phyloP scores from a whole-genome alignment of 176 grass and related monocot genomes.

The Eleusine coracana region DNA sequence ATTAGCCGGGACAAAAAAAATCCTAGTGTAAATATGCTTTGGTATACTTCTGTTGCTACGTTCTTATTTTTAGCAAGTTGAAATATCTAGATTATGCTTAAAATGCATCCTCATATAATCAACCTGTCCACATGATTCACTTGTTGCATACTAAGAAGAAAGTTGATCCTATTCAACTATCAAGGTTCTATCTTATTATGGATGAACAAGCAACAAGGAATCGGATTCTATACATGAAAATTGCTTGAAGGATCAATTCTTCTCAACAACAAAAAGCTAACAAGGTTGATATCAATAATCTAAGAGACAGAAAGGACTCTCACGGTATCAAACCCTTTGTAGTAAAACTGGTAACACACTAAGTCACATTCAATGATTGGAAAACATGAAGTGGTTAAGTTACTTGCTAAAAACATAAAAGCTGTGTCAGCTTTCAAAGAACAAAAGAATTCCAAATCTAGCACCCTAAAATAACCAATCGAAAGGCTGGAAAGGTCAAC shows the following conservation, averaged over 20 bases:
- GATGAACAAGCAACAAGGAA: background rate
- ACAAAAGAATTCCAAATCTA: constrained; percentile 15
- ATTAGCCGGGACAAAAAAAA: background rate
- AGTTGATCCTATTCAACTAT: background rate
- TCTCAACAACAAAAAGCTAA: background rate
- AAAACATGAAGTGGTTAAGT: constrained; percentile 8
- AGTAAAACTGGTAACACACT: background rate
- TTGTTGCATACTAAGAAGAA: background rate
- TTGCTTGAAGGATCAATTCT: background rate
- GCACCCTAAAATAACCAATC: background rate
- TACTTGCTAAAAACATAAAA: background rate
- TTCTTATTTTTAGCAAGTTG: background rate
- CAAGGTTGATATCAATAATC: background rate
- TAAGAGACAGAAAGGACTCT: background rate
- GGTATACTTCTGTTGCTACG: background rate
- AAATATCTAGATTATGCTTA: background rate
- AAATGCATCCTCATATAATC: background rate
- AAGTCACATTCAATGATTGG: background rate
- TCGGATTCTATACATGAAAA: background rate
- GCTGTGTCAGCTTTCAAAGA: background rate
- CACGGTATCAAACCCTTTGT: background rate
- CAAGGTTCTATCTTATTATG: constrained; percentile 8
- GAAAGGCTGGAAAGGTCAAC: background rate
- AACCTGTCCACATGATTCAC: background rate
- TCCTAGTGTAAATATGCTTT: background rate